Evolutionary conservation across 495 filamentous ascomycete species (phyloP), one percentile per base, ranked within the genome.

Genomic region (Cercophora sp.): DNA sequence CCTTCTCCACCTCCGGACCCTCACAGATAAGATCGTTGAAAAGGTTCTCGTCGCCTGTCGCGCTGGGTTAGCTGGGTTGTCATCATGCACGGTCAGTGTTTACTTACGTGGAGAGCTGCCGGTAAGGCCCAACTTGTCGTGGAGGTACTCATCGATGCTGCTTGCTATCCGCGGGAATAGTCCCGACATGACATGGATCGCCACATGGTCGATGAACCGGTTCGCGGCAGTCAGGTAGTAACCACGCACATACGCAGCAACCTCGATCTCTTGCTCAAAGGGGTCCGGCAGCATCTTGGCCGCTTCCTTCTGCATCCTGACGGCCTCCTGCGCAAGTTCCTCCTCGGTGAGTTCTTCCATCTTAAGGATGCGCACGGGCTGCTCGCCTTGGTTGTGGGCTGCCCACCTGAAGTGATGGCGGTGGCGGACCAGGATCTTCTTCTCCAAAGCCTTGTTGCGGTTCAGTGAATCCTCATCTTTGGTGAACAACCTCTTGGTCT

Each of bases 151-250:
- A 0, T 69, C 62, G 4, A 74, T 62, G 0, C 65, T 49, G 11
- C 59, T 37, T 0, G 53, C 62, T 1, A 70, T 48, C 16, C 69
- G 58, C 1, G 69, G 66, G 13, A 81, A 64, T 10, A 79, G 55
- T n/a, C 72, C 67, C 0, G 68, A 69, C 52, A 73, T 70, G 31
- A 80, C 69, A 50, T 67, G 65, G 19, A 75, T 70, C 3, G 73
- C 70, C 0, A 77, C 70, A 15, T 63, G 64, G 55, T 83, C 79
- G 0, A 73, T 66, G 39, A 80, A 79, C 1, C 79, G 70, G 19
- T 69, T 57, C 1, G 71, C 72, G 1, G 77, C 75, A 3, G 73
- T 77, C 18, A 71, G 64, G 37, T 81, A 81, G 54, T 81, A 80
- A 0, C 73, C 79, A 0, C 78, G 57, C 10, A 80, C 71, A 39